Percentiles rank a stretch among this genome's conserved stretches.
phyloP scores from a whole-genome alignment of 768 basidiomycete genomes.

The Antrodiella citrinella region DNA sequence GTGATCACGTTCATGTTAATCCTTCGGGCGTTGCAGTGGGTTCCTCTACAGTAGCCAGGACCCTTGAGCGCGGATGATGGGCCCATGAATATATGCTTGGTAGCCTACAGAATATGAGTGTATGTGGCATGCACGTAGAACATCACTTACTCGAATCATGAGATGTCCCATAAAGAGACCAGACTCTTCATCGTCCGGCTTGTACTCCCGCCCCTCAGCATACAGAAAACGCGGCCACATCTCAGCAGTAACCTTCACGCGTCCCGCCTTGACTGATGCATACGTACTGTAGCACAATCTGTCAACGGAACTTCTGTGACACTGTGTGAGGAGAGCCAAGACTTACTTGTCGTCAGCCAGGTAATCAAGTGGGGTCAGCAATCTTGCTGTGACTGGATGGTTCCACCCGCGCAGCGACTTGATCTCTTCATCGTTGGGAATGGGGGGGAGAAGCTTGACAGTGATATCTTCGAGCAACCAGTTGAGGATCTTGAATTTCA shows the following conservation, averaged over 20 bases:
- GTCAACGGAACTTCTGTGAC: no score
- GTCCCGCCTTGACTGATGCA: neutral
- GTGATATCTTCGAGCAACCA: neutral
- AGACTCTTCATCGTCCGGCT: neutral
- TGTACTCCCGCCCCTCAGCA: slow-evolving; percentile 2
- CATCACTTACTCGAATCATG: neutral
- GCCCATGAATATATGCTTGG: neutral
- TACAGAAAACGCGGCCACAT: slow-evolving; percentile 2
- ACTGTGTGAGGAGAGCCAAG: no score
- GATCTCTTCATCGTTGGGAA: neutral
- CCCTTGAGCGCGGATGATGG: neutral
- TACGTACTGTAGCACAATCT: no score
- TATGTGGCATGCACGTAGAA: no score
- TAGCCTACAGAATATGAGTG: no score
- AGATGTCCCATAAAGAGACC: slow-evolving; percentile 1
- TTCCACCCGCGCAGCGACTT: neutral
- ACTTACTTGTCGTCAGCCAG: neutral
- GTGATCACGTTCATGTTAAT: neutral
- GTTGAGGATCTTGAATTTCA: neutral
- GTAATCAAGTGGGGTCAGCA: neutral
- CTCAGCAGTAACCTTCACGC: neutral
- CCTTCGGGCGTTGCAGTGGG: neutral
- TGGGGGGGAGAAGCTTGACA: neutral
- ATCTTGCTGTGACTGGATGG: neutral
- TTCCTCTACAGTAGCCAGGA: neutral